Conservation (phyloP, 176 grass and related monocot species). For the Hyparrhenia diplandra region DNA sequence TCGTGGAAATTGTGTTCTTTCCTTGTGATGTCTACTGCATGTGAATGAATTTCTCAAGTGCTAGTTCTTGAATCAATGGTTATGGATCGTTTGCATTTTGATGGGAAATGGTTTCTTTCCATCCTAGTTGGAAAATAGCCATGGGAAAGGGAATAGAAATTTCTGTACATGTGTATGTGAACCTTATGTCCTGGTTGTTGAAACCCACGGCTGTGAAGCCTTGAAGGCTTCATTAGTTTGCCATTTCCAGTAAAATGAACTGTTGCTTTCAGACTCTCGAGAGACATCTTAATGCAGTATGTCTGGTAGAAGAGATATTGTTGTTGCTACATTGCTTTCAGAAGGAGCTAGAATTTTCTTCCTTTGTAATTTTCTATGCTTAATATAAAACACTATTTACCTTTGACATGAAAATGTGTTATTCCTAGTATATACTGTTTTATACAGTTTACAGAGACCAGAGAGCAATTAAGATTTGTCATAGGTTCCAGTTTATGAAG, state of each 20-base stretch:
- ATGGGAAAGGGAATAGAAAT: neutral
- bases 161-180: neutral
- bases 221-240: neutral
- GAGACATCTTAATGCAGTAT: neutral
- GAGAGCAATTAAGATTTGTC: neutral
- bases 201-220: neutral
- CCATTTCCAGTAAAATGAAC: too few species aligned
- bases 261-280: neutral
- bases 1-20: neutral
- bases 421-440: neutral
- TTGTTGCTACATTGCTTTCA: neutral
- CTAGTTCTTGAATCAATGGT: neutral
- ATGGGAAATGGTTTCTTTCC: neutral
- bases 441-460: constrained; percentile 8
- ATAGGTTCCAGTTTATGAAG: neutral
- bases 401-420: too few species aligned
- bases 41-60: neutral
- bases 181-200: neutral
- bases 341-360: neutral
- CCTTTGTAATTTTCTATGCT: neutral
- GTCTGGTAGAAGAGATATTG: neutral
- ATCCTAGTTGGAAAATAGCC: neutral
- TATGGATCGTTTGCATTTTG: neutral
- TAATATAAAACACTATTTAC: neutral
- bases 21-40: neutral